Evolutionary conservation across 306 rosid species (phyloP), one percentile per base, ranked within the genome.

Genomic region (Myrica gale): DNA sequence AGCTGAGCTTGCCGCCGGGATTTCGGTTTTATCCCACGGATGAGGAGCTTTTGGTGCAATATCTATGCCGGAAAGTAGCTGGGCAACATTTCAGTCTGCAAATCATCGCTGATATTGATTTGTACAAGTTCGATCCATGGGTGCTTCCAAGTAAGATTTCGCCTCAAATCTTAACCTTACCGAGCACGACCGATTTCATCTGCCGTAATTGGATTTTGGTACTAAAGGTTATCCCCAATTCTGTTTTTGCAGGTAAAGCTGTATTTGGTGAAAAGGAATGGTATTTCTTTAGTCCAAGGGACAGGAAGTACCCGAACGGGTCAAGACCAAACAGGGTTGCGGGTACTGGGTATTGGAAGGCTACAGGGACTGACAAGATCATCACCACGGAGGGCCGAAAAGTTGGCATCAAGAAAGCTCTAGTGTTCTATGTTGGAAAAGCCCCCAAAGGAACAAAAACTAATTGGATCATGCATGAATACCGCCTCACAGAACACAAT

Each of bases 381-480:
- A 91, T 94, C 73, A 83, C 86, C 21, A 90, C 92, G 0, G 93
- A 94, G 78, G 98, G 97, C 1, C 77, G 88, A n/a, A 94, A 85
- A 78, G 98, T 94, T 41, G 98, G 98, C 4, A 94, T 94, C 0
- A 94, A 94, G 42, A 94, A 94, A 11, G 92, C 98, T 12, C 96
- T 94, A 0, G 98, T 94, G 52, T 94, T 94, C 81, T 94, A 94
- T 69, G 37, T 94, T 47, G 98, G 98, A 0, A 94, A 94, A 86
- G 98, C 98, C 26, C 98, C 98, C 0, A 94, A 91, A 44, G 97
- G 98, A 2, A 88, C 89, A 37, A 94, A 94, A 77, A 94, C 98
- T 2, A 94, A 91, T 62, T 94, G 98, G 98, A 94, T 94, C 51
- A 94, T 94, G 98, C 98, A 94, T 51, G 98, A 94, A 74, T 94